Conservation (phyloP, 495 filamentous ascomycete genomes). For the Aspergillus bertholletiae region DNA sequence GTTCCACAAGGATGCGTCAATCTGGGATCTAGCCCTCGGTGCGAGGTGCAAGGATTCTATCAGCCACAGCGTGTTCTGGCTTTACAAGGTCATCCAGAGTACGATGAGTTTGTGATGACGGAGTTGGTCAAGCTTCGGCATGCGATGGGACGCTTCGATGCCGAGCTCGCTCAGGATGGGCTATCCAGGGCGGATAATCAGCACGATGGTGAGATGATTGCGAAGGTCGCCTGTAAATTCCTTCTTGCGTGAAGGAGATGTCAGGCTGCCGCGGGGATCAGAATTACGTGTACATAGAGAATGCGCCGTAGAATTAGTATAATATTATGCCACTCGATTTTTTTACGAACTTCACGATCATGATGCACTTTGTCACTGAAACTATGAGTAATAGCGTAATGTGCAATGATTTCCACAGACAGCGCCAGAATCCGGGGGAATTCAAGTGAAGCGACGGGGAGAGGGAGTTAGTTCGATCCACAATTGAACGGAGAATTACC, state of each 20-base stretch:
- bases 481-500: no score
- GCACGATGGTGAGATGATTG: background rate
- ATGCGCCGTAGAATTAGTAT: no score
- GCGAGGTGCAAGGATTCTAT: conserved; percentile 75
- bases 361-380: no score
- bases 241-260: background rate
- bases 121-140: conserved; percentile 62
- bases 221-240: background rate
- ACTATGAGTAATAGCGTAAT: no score
- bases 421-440: background rate
- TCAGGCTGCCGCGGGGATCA: no score
- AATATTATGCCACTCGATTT: no score
- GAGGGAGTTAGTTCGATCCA: background rate
- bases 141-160: conserved; percentile 58
- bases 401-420: no score
- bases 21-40: conserved; percentile 60
- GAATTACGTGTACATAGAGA: no score
- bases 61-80: conserved; percentile 57
- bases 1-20: conserved; percentile 58
- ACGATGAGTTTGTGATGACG: conserved; percentile 65
- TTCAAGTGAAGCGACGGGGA: no score
- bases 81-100: conserved; percentile 90
- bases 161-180: background rate
- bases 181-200: background rate
- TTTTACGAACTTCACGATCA: no score